phyloP scores from a whole-genome alignment of 1,284 basidiomycete genomes.

The Wallemia ichthyophaga region DNA sequence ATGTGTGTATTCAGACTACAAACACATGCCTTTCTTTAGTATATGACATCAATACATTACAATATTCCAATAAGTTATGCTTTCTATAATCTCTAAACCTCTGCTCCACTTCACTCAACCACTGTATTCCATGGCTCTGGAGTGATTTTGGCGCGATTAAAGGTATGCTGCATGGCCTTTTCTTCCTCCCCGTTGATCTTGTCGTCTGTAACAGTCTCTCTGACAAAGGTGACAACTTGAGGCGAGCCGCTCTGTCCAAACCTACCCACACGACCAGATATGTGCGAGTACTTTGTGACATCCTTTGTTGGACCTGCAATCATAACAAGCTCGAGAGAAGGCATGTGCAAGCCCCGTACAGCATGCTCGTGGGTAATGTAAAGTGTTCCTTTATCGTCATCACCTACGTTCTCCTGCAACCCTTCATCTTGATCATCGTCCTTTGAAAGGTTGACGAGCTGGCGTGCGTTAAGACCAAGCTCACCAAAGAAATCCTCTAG shows the following conservation, averaged over 20 bases:
- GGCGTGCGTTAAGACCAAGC: not conserved
- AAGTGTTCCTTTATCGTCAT: not conserved
- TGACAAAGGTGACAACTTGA: not conserved
- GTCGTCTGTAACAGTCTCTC: not conserved
- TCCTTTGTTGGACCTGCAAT: not conserved
- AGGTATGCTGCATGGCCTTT: not conserved
- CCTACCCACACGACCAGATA: not conserved
- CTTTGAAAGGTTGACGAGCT: not conserved
- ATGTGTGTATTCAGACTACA: too few relatives aligned
- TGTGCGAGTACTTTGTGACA: not conserved
- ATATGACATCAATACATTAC: too few relatives aligned
- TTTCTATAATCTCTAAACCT: too few relatives aligned
- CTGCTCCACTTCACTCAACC: not conserved
- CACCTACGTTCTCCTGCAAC: not conserved
- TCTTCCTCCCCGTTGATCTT: not conserved
- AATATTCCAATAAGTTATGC: too few relatives aligned
- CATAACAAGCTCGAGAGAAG: not conserved
- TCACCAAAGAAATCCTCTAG: not conserved
- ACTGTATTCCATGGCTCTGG: not conserved
- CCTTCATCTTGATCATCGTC: not conserved
- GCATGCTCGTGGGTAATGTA: not conserved
- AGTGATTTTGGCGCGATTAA: not conserved
- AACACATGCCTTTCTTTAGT: too few relatives aligned
- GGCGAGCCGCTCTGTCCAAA: not conserved
- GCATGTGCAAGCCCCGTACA: not conserved